A percentile compares a stretch with the other conserved stretches of the same genome.
phyloP scores from a whole-genome alignment of 176 grass and related monocot species.

The Phoenix roebelenii region DNA sequence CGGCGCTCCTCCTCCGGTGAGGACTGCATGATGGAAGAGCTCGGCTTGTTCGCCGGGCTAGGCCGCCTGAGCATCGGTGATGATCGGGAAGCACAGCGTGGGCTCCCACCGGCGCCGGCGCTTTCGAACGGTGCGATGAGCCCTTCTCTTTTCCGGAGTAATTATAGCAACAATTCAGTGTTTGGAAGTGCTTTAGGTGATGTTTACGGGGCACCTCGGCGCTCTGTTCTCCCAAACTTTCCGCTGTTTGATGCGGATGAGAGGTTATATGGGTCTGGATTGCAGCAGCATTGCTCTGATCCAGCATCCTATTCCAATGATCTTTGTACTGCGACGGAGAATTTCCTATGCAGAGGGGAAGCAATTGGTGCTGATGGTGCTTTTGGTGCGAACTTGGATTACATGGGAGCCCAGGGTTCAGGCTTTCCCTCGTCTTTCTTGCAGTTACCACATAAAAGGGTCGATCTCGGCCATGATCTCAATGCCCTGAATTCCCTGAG shows the following conservation, averaged over 20 bases:
- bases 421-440: constrained; percentile 1
- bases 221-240: constrained; percentile 18
- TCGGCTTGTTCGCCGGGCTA: constrained; percentile 9
- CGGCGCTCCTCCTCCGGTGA: no score
- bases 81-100: constrained; percentile 1
- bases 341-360: no score
- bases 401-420: constrained; percentile 1
- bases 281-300: constrained; percentile 6
- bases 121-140: constrained; percentile 2
- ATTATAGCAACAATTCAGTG: no score
- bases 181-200: constrained; percentile 5
- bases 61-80: constrained; percentile 18
- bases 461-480: no score
- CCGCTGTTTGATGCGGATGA: constrained; percentile 19
- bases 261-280: constrained; percentile 8
- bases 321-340: no score
- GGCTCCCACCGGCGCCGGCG: background rate
- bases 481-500: no score
- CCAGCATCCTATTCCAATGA: no score
- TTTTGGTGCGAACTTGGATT: background rate
- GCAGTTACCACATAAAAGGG: no score
- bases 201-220: constrained; percentile 20
- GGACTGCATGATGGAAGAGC: constrained; percentile 6
- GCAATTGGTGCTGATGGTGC: constrained; percentile 9
- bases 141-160: background rate